Evolutionary conservation across 257 asterid genomes (phyloP).

Genomic region (Solanum etuberosum): DNA sequence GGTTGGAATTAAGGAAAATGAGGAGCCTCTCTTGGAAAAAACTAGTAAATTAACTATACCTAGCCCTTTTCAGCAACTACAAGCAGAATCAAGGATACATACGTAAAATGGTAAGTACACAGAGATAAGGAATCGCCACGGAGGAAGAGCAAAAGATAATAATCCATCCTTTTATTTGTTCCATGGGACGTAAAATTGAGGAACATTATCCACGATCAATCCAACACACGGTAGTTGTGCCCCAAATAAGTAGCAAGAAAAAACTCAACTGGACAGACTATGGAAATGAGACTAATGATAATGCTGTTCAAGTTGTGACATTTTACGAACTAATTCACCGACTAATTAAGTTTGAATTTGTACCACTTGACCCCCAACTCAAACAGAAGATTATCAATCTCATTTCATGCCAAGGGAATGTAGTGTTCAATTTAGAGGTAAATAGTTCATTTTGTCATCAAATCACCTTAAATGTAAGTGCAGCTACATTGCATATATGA

Average conservation of each 20-base stretch:
- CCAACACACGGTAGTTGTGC: not conserved
- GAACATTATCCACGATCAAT: not conserved
- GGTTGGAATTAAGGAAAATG: not conserved
- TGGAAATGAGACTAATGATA: not conserved
- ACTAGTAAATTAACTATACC: conserved; percentile 8
- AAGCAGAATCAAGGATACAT: conserved; percentile 42
- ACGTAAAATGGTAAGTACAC: not conserved
- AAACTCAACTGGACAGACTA: not conserved
- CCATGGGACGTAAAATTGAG: not conserved
- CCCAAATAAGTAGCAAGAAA: not conserved
- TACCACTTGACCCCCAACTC: not conserved
- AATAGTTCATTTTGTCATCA: not conserved
- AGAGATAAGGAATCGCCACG: not conserved
- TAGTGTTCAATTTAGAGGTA: not conserved
- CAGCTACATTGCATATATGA: not conserved
- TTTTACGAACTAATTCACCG: not conserved
- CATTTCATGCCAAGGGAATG: not conserved
- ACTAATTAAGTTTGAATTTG: not conserved
- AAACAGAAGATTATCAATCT: not conserved
- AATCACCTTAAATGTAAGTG: not conserved
- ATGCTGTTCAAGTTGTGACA: not conserved
- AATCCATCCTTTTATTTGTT: not conserved
- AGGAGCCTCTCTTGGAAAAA: not conserved
- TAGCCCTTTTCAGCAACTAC: conserved; percentile 47
- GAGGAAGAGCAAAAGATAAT: not conserved